Conservation (phyloP, 805 yeast genomes). For the Candida railenensis region DNA sequence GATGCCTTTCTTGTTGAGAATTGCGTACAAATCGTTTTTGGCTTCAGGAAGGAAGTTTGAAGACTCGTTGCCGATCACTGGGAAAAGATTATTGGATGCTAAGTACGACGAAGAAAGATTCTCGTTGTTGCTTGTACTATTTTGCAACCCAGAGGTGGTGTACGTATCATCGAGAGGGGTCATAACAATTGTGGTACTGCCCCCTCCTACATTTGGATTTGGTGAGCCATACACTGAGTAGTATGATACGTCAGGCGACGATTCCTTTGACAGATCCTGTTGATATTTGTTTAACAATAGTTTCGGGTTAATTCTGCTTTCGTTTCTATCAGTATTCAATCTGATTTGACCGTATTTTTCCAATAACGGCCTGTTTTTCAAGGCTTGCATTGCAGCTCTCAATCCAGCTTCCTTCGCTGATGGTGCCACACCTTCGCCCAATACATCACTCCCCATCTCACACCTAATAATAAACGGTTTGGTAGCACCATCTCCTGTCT, state of each 20-base stretch:
- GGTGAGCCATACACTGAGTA: background rate
- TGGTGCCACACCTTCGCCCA: conserved; percentile 74
- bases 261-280: conserved; percentile 1
- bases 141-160: background rate
- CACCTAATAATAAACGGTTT: conserved; percentile 67
- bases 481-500: conserved; percentile 44
- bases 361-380: conserved; percentile 54
- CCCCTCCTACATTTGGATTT: conserved; percentile 2
- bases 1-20: conserved; percentile 30
- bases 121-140: background rate
- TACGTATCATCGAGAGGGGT: conserved; percentile 5
- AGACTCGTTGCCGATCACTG: conserved; percentile 25
- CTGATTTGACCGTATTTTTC: conserved; percentile 64
- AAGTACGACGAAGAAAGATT: background rate
- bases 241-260: background rate
- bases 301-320: conserved; percentile 7
- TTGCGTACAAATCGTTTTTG: conserved; percentile 39
- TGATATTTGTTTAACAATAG: conserved; percentile 2
- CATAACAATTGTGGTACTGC: conserved; percentile 6
- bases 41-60: conserved; percentile 30
- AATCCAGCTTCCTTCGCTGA: conserved; percentile 76
- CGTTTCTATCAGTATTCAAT: conserved; percentile 20
- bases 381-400: conserved; percentile 81
- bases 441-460: conserved; percentile 56
- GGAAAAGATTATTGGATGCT: conserved; percentile 14